These are phyloP conservation scores for Amylocarpus encephaloides DNA, from an alignment of 2,329 filamentous ascomycete genomes.

Conservation along the genomic window DNA sequence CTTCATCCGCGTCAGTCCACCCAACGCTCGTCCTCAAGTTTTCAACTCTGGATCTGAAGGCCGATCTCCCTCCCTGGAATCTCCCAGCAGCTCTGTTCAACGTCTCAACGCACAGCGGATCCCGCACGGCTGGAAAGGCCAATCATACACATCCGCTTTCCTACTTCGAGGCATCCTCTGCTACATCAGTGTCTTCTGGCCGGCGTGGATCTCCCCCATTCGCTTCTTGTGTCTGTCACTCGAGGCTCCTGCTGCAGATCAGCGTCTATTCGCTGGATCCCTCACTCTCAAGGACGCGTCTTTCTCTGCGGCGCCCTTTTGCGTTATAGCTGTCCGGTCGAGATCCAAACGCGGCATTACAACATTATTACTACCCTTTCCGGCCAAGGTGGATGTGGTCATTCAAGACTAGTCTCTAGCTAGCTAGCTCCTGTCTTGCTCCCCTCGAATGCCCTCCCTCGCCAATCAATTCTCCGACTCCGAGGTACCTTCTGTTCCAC, in stretches of 20 bases:
- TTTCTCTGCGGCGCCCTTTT: not conserved
- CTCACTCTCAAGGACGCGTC: not conserved
- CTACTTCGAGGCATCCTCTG: not conserved
- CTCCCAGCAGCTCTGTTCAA: not conserved
- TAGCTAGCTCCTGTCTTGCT: not conserved
- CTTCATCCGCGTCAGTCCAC: not conserved
- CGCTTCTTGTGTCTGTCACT: conserved; percentile 1
- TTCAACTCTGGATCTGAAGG: not conserved
- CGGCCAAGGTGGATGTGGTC: not conserved
- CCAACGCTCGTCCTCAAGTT: not conserved
- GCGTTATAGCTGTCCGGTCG: not conserved
- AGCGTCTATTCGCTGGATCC: conserved; percentile 1
- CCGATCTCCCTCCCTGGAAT: conserved; percentile 1
- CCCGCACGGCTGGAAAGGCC: conserved; percentile 10
- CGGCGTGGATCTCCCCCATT: conserved; percentile 1
- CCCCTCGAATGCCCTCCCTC: not conserved
- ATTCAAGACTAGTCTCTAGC: not conserved
- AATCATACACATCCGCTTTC: conserved; percentile 5
- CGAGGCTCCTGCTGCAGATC: not conserved
- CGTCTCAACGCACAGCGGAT: conserved; percentile 8
- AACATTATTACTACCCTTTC: not conserved
- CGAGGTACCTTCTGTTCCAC: not conserved
- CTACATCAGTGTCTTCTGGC: not conserved
- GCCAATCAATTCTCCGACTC: conserved; percentile 9
- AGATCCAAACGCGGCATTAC: not conserved